Base-by-base conservation (phyloP, 1,139 yeast genomes). In the Hansenula lynferdii region DNA sequence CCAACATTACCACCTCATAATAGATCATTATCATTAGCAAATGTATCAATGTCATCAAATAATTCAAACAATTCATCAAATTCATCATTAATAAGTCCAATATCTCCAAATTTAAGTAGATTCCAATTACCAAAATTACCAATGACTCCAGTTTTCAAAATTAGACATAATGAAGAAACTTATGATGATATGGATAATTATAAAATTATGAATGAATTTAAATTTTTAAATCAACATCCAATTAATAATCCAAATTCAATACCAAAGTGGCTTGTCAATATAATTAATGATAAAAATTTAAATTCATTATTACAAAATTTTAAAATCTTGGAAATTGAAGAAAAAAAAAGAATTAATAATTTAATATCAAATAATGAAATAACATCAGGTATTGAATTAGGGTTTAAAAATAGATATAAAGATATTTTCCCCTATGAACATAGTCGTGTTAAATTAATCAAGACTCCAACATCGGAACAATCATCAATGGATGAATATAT, bases 341-440 rank as follows among this genome's bases (percentile, higher is more conserved):
- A 69, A 39, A 64, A 62, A 38, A 58, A 60, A 31, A 57, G 72
- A 33, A 54, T 69, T 35, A 64, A 65, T 38, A 54, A 54, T 56
- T 60, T 34, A 64, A 50, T 44, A 43, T 47, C 41, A 18, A 44
- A 38, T 52, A 40, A 72, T 48, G 60, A 69, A 26, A 65, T 80
- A 22, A 80, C 85, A 1, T 75, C 78, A 21, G 95, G 95, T 3
- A 75, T 85, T 38, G 95, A 85, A 57, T 71, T 72, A 42, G 94
- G 95, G 14, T 67, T 67, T 45, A 80, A 85, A 54, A 86, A 86
- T 59, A 61, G 96, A 34, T 86, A 86, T 62, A 80, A 82, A 52
- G 90, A 85, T 56, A 82, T 86, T 33, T 80, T 84, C 57, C 81
- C 94, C 8, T 86, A 76, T 58, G 92, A 84, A 50, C 86, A 83